Percentiles rank a stretch among this genome's conserved stretches.
Conservation (phyloP, 345 rosid genomes). For the Pistacia atlantica region DNA sequence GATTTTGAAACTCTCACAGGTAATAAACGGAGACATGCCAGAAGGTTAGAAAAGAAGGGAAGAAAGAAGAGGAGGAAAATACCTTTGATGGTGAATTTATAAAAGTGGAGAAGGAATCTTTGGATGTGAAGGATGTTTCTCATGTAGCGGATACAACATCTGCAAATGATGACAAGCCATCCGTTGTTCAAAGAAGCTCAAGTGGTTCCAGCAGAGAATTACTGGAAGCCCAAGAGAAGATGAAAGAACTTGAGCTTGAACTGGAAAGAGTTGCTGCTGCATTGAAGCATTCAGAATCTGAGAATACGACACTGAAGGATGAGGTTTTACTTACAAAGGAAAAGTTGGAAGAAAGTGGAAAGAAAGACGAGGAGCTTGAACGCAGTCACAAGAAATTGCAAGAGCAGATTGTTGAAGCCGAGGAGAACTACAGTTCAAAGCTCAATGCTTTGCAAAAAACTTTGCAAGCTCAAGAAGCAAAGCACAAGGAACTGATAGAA, state of each 20-base stretch:
- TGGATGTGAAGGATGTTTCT: constrained; percentile 59
- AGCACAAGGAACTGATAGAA: constrained; percentile 69
- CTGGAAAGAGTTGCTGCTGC: constrained; percentile 68
- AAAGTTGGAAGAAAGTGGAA: constrained; percentile 58
- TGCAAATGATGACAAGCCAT: constrained; percentile 28
- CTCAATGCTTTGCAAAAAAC: constrained; percentile 65
- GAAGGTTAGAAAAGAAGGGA: constrained; percentile 48
- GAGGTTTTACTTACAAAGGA: constrained; percentile 55
- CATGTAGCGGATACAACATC: constrained; percentile 30
- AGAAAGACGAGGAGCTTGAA: constrained; percentile 69
- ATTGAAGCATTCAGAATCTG: constrained; percentile 69
- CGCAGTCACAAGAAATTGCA: constrained; percentile 59
- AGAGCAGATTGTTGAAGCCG: constrained; percentile 65
- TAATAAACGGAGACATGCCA: constrained; percentile 48
- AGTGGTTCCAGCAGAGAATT: constrained; percentile 68
- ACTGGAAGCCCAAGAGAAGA: constrained; percentile 82
- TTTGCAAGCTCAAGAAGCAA: constrained; percentile 64
- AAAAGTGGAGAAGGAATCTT: constrained; percentile 84
- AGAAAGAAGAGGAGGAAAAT: constrained; percentile 83
- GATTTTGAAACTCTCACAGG: constrained; percentile 39
- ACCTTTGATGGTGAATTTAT: constrained; percentile 80
- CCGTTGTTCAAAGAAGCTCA: constrained; percentile 46
- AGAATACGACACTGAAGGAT: constrained; percentile 56
- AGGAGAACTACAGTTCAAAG: constrained; percentile 60
- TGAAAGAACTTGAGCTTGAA: constrained; percentile 76